A percentile compares a stretch with the other conserved stretches of the same genome.
Conservation (phyloP, 2,329 filamentous ascomycete species). For the Aspergillus ibericus region DNA sequence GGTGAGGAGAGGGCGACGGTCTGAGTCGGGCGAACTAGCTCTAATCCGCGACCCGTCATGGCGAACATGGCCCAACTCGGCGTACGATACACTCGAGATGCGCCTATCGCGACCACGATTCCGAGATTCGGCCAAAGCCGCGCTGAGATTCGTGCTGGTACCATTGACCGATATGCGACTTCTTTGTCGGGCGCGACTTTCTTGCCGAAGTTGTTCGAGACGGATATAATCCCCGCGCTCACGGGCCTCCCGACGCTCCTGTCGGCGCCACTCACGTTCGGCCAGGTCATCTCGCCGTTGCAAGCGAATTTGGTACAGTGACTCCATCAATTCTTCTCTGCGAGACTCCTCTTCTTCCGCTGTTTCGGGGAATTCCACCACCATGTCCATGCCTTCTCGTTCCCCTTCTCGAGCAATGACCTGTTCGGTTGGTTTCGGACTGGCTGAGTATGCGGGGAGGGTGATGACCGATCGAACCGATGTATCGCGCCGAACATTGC, state of each 20-base stretch:
- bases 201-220: conserved; percentile 62
- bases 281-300: conserved; percentile 72
- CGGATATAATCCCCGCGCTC: conserved; percentile 67
- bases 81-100: conserved; percentile 51
- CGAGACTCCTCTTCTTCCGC: conserved; percentile 74
- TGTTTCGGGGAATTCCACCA: conserved; percentile 81
- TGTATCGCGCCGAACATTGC: conserved; percentile 72
- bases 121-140: conserved; percentile 46
- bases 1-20: conserved; percentile 47
- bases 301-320: conserved; percentile 82
- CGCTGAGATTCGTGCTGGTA: conserved; percentile 35
- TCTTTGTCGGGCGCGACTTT: conserved; percentile 55
- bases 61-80: conserved; percentile 48
- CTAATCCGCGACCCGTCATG: conserved; percentile 52
- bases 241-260: conserved; percentile 69
- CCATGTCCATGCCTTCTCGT: conserved; percentile 83
- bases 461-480: conserved; percentile 94
- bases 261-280: conserved; percentile 74
- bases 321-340: conserved; percentile 88
- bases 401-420: conserved; percentile 88
- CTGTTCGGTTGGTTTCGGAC: conserved; percentile 72
- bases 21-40: conserved; percentile 48
- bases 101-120: conserved; percentile 46
- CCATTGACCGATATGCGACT: conserved; percentile 28
- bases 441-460: conserved; percentile 76